Evolutionary conservation across 2,329 filamentous ascomycete species (phyloP).

Genomic region (Alternaria conjuncta): DNA sequence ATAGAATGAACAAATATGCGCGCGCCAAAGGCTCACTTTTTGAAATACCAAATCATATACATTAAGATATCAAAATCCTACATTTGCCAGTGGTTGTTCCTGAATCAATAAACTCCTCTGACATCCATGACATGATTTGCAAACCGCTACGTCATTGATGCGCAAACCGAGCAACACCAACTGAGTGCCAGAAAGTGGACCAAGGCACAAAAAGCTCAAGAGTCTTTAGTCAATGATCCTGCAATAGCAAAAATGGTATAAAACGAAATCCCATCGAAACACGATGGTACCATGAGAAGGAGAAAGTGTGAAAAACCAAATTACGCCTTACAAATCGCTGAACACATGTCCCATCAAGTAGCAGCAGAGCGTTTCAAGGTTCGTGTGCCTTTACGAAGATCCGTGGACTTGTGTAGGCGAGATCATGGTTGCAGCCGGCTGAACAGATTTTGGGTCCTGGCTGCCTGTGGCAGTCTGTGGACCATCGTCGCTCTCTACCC

Average conservation of each 20-base stretch:
- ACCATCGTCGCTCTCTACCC: constrained; percentile 40
- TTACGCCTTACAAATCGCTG: not conserved
- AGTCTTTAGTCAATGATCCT: not conserved
- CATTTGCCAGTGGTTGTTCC: not conserved
- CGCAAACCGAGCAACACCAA: not conserved
- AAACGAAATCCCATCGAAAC: constrained; percentile 5
- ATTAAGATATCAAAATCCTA: not conserved
- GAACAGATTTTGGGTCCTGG: constrained; percentile 4
- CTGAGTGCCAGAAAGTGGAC: not conserved
- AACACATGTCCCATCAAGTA: not conserved
- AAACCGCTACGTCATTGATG: not conserved
- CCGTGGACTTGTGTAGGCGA: constrained; percentile 2
- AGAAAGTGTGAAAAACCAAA: not conserved
- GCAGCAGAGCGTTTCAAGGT: not conserved
- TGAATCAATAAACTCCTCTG: not conserved
- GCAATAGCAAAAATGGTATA: constrained; percentile 10
- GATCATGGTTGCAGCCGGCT: not conserved
- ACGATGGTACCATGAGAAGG: constrained; percentile 1
- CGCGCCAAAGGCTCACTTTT: not conserved
- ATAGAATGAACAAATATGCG: not conserved
- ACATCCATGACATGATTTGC: not conserved
- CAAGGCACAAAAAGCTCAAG: not conserved
- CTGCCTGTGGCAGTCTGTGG: constrained; percentile 10
- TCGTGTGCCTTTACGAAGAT: not conserved
- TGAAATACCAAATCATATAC: not conserved